Percentiles rank a stretch among this genome's conserved stretches.
phyloP scores from a whole-genome alignment of 768 basidiomycete genomes.

The Gloeopeniophorella convolvens region DNA sequence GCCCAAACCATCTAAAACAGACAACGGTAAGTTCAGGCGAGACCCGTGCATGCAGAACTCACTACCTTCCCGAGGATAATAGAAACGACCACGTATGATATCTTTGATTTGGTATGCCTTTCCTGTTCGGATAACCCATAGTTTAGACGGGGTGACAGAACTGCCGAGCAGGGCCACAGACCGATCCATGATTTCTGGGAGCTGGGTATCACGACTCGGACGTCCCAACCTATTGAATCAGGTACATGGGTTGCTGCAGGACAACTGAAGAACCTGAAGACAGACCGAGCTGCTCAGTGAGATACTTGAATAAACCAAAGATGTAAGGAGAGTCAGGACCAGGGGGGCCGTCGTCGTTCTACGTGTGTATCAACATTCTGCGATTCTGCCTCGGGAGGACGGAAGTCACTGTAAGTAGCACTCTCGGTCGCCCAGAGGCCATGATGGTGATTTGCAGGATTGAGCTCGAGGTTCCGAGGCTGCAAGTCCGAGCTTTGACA shows the following conservation, averaged over 20 bases:
- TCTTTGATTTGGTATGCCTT: conserved; percentile 80
- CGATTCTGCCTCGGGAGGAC: background rate
- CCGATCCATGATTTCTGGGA: conserved; percentile 89
- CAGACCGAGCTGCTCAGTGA: conserved; percentile 55
- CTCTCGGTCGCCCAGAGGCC: conserved; percentile 27
- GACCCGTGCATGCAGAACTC: conserved; percentile 3
- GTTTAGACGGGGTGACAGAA: background rate
- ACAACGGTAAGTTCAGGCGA: background rate
- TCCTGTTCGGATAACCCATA: conserved; percentile 35
- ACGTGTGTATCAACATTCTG: conserved; percentile 5
- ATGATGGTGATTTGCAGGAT: conserved; percentile 20
- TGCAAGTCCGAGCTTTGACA: too few species aligned
- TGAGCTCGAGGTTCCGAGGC: too few species aligned
- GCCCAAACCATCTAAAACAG: conserved; percentile 49
- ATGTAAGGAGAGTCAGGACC: conserved; percentile 67
- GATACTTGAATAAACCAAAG: conserved; percentile 58
- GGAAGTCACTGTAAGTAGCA: conserved; percentile 37
- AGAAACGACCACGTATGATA: conserved; percentile 61
- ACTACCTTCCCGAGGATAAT: conserved; percentile 64
- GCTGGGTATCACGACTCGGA: conserved; percentile 74
- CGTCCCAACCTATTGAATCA: conserved; percentile 54
- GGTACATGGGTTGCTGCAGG: background rate
- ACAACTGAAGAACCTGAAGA: background rate
- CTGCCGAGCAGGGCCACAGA: conserved; percentile 26
- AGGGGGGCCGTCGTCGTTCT: conserved; percentile 88